These are phyloP conservation scores for Bisporella sp. DNA, from an alignment of 2,329 filamentous ascomycete species.

Conservation along the genomic window DNA sequence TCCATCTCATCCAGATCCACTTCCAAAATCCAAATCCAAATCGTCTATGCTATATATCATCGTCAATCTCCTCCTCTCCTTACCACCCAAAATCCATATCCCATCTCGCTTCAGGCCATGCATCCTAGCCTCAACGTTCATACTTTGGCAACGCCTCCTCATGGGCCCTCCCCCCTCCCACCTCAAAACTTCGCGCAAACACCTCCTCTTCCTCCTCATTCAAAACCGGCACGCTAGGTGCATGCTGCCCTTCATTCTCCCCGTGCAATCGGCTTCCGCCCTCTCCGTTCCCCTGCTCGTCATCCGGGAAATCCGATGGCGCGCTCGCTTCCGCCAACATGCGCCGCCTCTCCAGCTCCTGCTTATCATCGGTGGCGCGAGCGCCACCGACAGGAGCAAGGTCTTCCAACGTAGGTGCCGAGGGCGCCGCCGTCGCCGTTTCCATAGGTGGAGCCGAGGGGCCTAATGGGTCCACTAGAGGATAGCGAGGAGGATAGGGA, in stretches of 20 bases:
- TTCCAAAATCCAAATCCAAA: too few species aligned
- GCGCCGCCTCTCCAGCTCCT: conserved; percentile 54
- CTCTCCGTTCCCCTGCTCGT: conserved; percentile 30
- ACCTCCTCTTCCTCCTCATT: conserved; percentile 49
- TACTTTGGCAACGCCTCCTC: conserved; percentile 25
- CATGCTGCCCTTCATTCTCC: conserved; percentile 14
- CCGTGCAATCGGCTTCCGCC: conserved; percentile 14
- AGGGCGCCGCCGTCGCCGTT: conserved; percentile 5
- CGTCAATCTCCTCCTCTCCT: too few species aligned
- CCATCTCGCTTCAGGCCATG: neutral
- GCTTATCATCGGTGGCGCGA: conserved; percentile 56
- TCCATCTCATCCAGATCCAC: too few species aligned
- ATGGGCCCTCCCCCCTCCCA: conserved; percentile 3
- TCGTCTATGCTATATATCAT: too few species aligned
- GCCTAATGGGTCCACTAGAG: conserved; percentile 5
- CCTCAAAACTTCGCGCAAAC: conserved; percentile 21
- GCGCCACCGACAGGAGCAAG: conserved; percentile 13
- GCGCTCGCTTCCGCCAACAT: conserved; percentile 46
- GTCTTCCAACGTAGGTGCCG: conserved; percentile 18
- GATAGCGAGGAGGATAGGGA: conserved; percentile 17
- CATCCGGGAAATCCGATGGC: conserved; percentile 45
- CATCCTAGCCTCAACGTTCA: conserved; percentile 19
- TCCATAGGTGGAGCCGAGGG: neutral
- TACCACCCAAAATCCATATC: too few species aligned
- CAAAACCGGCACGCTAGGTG: conserved; percentile 53